Base-by-base conservation (phyloP, 2,329 filamentous ascomycete species). In the Cercospora sp. region DNA sequence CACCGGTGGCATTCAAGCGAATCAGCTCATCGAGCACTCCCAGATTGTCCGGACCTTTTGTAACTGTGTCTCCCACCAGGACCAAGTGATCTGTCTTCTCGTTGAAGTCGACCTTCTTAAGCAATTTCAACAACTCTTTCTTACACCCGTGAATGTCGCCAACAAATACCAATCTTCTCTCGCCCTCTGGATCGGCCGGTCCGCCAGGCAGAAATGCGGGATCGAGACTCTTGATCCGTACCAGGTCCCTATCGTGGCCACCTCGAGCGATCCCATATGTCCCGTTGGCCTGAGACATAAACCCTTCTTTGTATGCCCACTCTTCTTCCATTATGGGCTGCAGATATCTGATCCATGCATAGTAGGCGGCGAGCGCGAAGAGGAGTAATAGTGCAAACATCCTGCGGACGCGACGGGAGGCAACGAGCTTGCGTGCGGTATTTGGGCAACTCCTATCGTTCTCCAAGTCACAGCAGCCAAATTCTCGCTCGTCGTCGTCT, bases 131-230 rank as follows among this genome's bases (percentile, higher is more conserved):
- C 69, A 88, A 84, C 69, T 93, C 87, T 12, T 86, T 78, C 73
- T 88, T 88, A 83, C 95, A 95, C 60, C 95, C 95, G 81, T 98
- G 94, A 13, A 98, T 92, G 80, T 99, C 95, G 64, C 95, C 94
- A 36, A 98, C 84, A 69, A 98, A 84, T 36, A 98, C 83, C 26
- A 99, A 82, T 18, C 93, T 84, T 64, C 86, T 87, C 23, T 81
- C 78, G 51, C 76, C 77, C 7, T 75, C 72, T 23, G 72, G 65
- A 31, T 80, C 77, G 42, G 75, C 74, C 48, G 76, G 72, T 9
- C 78, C 75, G 10, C 76, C 76, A 18, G 76, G 77, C 8, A 76
- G 45, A 60, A 71, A 76, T 3, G 77, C 72, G 28, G 80, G 72
- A 71, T 87, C 82, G 70, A 89, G 73, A 13, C 80, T 80, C 72